Evolutionary conservation across 345 rosid species (phyloP).

Genomic region (Citrus australasica): DNA sequence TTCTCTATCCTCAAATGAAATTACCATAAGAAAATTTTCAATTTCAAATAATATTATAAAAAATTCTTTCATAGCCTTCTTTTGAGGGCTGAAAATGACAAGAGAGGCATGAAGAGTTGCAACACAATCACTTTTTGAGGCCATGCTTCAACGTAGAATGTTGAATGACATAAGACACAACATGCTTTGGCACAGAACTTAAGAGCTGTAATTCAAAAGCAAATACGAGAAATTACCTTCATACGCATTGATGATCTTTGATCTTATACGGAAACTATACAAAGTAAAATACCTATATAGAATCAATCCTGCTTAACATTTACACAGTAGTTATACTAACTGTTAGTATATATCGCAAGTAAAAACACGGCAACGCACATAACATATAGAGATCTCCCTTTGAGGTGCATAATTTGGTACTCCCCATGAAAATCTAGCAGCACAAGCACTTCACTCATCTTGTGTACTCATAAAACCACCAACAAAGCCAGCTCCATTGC

Average conservation of each 20-base stretch:
- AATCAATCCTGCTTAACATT: too few species aligned
- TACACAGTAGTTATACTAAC: too few species aligned
- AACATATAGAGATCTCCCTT: background rate
- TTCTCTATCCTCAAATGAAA: too few species aligned
- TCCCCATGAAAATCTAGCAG: background rate
- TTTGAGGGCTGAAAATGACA: background rate
- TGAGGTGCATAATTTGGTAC: background rate
- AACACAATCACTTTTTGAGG: background rate
- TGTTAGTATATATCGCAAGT: too few species aligned
- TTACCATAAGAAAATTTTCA: too few species aligned
- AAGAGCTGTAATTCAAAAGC: background rate
- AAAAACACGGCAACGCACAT: background rate
- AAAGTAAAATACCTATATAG: background rate
- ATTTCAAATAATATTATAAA: too few species aligned
- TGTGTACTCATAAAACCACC: slow-evolving; percentile 65
- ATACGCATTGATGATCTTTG: background rate
- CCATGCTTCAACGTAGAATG: background rate
- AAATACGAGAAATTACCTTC: background rate
- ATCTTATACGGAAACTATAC: background rate
- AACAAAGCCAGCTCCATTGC: slow-evolving; percentile 65
- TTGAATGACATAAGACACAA: background rate
- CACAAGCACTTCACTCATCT: slow-evolving; percentile 36
- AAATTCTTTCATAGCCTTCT: background rate
- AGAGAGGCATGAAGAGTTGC: background rate
- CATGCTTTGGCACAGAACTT: background rate